Evolutionary conservation across 805 yeast species (phyloP), one percentile per base, ranked within the genome.

Genomic region (Teunomyces kruisii): DNA sequence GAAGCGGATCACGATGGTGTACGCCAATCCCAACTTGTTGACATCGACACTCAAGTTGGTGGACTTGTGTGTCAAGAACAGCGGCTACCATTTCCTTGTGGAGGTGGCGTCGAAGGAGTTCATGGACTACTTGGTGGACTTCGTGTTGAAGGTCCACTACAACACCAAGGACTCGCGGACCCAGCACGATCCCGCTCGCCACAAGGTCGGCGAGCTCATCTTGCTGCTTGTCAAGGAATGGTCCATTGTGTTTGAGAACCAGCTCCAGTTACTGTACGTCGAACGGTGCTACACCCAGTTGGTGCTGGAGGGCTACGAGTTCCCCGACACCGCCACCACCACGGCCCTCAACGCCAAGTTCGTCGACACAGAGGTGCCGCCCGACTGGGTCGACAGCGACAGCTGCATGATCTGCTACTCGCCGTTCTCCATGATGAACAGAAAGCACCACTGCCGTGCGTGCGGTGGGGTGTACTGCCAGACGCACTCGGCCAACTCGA

Each of bases 371-470:
- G 86, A 82, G 49, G 91, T 91, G 4, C 97, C 99, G 1, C 98
- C 99, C 0, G 97, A 90, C 55, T 94, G 99, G 99, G 84, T 87
- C 16, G 99, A 94, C 58, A 86, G 91, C 9, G 96, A 89, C 55
- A 88, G 88, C 3, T 94, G 99, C 65, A 91, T 94, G 97, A 81
- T 88, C 44, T 89, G 97, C 54, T 89, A 95, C 42, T 80, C 75
- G 33, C 69, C 83, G 12, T 94, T 94, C 59, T 74, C 94, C 1
- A 77, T 92, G 60, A 70, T 91, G 48, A 90, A 88, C 62, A 77
- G 99, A 58, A 90, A 92, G 62, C 99, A 94, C 64, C 99, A 94
- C 66, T 94, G 99, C 65, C 78, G 99, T 43, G 86, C 96, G 42
- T 94, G 99, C 68, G 99, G 99, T 17, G 97, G 97, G 3, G 96